These are phyloP conservation scores for Hyphopichia pseudoburtonii DNA, from an alignment of 1,139 yeast genomes.

Conservation along the genomic window DNA sequence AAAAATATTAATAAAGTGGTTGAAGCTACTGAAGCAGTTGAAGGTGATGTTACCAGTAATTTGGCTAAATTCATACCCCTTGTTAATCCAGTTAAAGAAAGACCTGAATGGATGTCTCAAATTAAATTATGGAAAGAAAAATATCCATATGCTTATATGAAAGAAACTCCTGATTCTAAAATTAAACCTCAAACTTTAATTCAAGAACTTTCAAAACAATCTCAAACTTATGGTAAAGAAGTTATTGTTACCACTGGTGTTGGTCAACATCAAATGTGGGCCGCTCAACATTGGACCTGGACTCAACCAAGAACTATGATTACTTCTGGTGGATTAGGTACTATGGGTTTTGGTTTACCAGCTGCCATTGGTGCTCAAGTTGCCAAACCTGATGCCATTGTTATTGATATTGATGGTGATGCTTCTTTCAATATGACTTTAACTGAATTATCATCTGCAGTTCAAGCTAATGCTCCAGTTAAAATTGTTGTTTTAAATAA, in stretches of 20 bases:
- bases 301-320: constrained; percentile 87
- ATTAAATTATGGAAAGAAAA: constrained; percentile 80
- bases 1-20: constrained; percentile 97
- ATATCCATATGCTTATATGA: constrained; percentile 81
- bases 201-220: constrained; percentile 72
- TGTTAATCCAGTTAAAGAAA: constrained; percentile 56
- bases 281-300: constrained; percentile 97
- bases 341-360: constrained; percentile 97
- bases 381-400: constrained; percentile 91
- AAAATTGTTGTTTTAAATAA: constrained; percentile 87
- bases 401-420: constrained; percentile 97
- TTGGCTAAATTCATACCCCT: constrained; percentile 71
- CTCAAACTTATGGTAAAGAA: constrained; percentile 64
- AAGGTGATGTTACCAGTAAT: constrained; percentile 89
- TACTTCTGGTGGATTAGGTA: constrained; percentile 97
- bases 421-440: constrained; percentile 98
- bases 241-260: constrained; percentile 96
- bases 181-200: constrained; percentile 94
- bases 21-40: constrained; percentile 94
- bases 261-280: constrained; percentile 99
- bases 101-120: constrained; percentile 78
- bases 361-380: constrained; percentile 98
- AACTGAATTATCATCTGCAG: constrained; percentile 89
- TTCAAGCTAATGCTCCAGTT: constrained; percentile 88
- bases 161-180: constrained; percentile 73